These are phyloP conservation scores for Globisporangium paroecandrum DNA, from an alignment of 352 stramenopile genomes.

Conservation along the genomic window DNA sequence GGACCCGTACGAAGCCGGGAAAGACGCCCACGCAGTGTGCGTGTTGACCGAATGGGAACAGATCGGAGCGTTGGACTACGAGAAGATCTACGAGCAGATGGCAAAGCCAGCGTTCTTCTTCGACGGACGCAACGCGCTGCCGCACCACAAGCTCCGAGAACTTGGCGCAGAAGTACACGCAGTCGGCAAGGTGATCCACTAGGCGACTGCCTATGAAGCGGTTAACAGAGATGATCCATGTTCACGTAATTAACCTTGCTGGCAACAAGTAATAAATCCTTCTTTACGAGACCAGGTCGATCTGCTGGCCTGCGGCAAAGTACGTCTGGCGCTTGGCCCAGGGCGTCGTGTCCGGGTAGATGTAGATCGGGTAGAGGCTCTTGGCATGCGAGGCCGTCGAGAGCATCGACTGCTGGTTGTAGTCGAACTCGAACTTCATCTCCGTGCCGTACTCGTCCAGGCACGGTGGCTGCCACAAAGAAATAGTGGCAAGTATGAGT, in stretches of 20 bases:
- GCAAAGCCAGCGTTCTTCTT: slow-evolving; percentile 99
- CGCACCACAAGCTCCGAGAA: slow-evolving; percentile 90
- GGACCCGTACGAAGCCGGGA: slow-evolving; percentile 91
- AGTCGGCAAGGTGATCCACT: slow-evolving; percentile 68
- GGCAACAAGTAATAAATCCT: not conserved
- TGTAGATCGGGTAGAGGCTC: slow-evolving; percentile 68
- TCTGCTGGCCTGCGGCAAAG: slow-evolving; percentile 44
- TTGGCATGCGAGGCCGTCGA: slow-evolving; percentile 49
- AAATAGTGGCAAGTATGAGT: not conserved
- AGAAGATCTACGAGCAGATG: slow-evolving; percentile 95
- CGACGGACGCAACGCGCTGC: slow-evolving; percentile 97
- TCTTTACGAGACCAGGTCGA: slow-evolving; percentile 24
- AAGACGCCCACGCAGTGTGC: slow-evolving; percentile 89
- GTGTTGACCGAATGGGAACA: slow-evolving; percentile 63
- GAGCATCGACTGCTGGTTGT: slow-evolving; percentile 75
- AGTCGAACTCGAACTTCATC: slow-evolving; percentile 77
- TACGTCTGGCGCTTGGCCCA: slow-evolving; percentile 57
- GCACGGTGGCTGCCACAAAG: slow-evolving; percentile 45
- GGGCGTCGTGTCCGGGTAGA: slow-evolving; percentile 62
- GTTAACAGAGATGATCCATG: not conserved
- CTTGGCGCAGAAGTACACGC: slow-evolving; percentile 99
- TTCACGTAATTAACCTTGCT: not conserved
- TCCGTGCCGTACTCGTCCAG: slow-evolving; percentile 61
- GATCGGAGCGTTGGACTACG: slow-evolving; percentile 98
- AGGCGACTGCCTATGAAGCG: not conserved